Evolutionary conservation across 306 rosid genomes (phyloP), one percentile per base, ranked within the genome.

Genomic region (Citrullus colocynthis): DNA sequence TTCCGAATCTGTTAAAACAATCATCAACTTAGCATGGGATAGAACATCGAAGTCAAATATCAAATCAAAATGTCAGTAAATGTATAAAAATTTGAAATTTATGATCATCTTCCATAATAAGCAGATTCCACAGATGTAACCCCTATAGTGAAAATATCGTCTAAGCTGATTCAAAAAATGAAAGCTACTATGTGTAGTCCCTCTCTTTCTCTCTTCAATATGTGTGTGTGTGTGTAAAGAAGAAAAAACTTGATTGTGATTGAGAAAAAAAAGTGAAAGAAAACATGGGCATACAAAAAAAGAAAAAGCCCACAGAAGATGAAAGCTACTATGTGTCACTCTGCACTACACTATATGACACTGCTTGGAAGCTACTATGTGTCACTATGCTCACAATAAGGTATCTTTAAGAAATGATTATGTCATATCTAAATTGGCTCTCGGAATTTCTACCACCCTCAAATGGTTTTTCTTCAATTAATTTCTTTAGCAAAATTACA

Each of bases 1-100:
- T 82, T 79, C 82, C 86, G 87, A 79, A 90, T 85, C 97, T 94
- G 90, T 84, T 80, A 16, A 83, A 55, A 24, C 9, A 61, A 80
- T 72, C 61, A 30, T 28, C 44, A 73, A 73, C 77, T 73, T 73
- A 73, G 15, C 44, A 73, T 15, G 10, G 61, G 15, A 51, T 51
- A 73, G 41, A 30, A 49, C 56, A 49, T 9, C 28, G 51, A 73
- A 73, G 76, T 28, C 36, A 73, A 48, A 18, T 18, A 34, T 65
- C 28, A 9, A 34, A 65, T 6, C 28, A 37, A 65, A 65, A 24
- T 24, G 51, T 49, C 44, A 51, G 74, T 67, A 70, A 41, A 73
- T 16, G 60, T 49, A 14, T 12, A 0, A 48, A 16, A 30, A 28
- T 13, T 24, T 15, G 1, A 7, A 73, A 49, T 8, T 73, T 15